A percentile compares a stretch with the other conserved stretches of the same genome.
Conservation (phyloP, 768 basidiomycete species). For the Phylloporus sp. region DNA sequence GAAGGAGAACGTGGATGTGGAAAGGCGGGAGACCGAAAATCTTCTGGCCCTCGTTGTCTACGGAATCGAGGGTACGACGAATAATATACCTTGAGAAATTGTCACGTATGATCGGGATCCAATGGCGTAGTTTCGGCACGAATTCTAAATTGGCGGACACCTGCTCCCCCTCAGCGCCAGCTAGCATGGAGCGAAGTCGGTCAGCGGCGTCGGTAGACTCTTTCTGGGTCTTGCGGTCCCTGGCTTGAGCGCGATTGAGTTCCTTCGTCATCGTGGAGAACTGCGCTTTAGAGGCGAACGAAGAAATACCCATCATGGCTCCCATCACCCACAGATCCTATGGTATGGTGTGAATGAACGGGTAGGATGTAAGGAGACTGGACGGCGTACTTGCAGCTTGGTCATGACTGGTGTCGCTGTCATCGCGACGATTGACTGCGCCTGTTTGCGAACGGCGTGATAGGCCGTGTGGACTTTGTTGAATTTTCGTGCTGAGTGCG, state of each 20-base stretch:
- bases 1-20: not conserved
- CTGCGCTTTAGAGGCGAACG: not conserved
- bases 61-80: not conserved
- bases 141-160: not conserved
- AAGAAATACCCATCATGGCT: not conserved
- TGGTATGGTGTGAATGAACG: not conserved
- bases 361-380: too few species aligned
- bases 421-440: not conserved
- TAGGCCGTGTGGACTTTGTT: slow-evolving; percentile 3
- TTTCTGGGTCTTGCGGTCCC: not conserved
- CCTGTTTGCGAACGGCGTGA: not conserved
- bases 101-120: not conserved
- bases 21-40: not conserved
- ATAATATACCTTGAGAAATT: not conserved
- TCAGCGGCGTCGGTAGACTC: not conserved
- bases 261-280: not conserved
- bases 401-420: slow-evolving; percentile 5
- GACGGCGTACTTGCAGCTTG: slow-evolving; percentile 2
- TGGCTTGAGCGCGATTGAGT: slow-evolving; percentile 1
- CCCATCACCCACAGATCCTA: slow-evolving; percentile 10
- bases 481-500: slow-evolving; percentile 1
- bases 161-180: not conserved
- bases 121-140: not conserved
- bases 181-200: not conserved
- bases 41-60: not conserved